Base-by-base conservation (phyloP, 1,284 basidiomycete species). In the Ustilago shanxiensis region DNA sequence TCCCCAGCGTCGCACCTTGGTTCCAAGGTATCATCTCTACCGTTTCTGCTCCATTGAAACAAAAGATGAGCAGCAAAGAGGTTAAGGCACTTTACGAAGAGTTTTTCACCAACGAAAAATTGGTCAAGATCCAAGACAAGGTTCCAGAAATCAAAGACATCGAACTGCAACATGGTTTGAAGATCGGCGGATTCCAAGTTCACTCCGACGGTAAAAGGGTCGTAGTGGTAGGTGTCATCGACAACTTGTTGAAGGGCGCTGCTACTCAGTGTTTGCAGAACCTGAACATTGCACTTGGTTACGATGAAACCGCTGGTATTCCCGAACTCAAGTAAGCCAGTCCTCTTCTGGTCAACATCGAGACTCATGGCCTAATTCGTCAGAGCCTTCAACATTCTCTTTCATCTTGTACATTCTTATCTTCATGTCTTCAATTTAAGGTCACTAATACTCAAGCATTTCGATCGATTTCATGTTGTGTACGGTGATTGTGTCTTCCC, bases 251-350 rank as follows among this genome's bases (percentile, higher is more conserved):
- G 72, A 99, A 99, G 87, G 96, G 96, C 11, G 97, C 96, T 53
- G 96, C 96, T 8, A 99, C 96, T 20, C 97, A 99, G 87, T 98
- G 95, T 87, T 85, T 99, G 68, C 95, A 98, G 93, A 99, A 99
- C 87, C 87, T 99, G 83, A 99, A 99, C 88, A 89, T 98, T 55
- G 92, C 95, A 2, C 89, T 99, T 33, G 96, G 96, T 14, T 94
- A 93, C 81, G 94, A 96, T 72, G 96, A 98, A 86, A 92, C 91
- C 76, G 91, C 91, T 1, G 95, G 95, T 6, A 95, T 98, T 69
- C 91, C 74, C 0, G 35, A 68, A 6, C 28, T 77, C 57, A 72
- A 66, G 54, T 77, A 61, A n/a, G n/a, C n/a, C n/a, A n/a, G n/a
- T n/a, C n/a, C n/a, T n/a, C n/a, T n/a, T n/a, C n/a, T n/a, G n/a